A percentile compares a stretch with the other conserved stretches of the same genome.
These are phyloP conservation scores for Murraya koenigii DNA, from an alignment of 345 rosid genomes.

Conservation along the genomic window DNA sequence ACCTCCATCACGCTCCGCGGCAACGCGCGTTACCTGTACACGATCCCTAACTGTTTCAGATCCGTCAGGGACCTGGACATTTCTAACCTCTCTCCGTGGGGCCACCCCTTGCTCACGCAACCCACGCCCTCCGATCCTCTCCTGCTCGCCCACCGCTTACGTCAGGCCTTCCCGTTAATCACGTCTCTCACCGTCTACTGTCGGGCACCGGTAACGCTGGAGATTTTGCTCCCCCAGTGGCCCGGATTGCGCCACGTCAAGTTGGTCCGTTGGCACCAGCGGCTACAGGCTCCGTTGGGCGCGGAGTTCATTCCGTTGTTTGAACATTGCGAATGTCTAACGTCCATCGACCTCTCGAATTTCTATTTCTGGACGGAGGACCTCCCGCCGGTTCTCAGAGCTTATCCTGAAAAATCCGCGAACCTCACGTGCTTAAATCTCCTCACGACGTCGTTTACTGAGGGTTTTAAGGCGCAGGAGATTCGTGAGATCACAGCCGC, in stretches of 20 bases:
- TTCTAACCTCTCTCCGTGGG: constrained; percentile 88
- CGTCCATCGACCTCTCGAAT: constrained; percentile 56
- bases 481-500: constrained; percentile 52
- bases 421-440: constrained; percentile 56
- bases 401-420: constrained; percentile 39
- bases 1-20: constrained; percentile 80
- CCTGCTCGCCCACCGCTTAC: constrained; percentile 54
- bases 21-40: constrained; percentile 63
- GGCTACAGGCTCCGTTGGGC: constrained; percentile 42
- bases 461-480: constrained; percentile 76
- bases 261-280: constrained; percentile 87
- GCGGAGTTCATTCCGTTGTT: constrained; percentile 58
- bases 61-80: constrained; percentile 68
- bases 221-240: constrained; percentile 65
- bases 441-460: constrained; percentile 58
- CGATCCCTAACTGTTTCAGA: constrained; percentile 61
- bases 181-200: constrained; percentile 51
- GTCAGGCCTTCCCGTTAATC: constrained; percentile 52
- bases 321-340: constrained; percentile 44
- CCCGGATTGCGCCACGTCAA: constrained; percentile 50
- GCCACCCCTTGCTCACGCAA: constrained; percentile 48
- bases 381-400: constrained; percentile 68
- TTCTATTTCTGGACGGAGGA: constrained; percentile 96
- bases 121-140: constrained; percentile 37
- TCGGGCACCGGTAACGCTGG: constrained; percentile 51